phyloP scores from a whole-genome alignment of 768 basidiomycete genomes.

The Tricholoma saponaceum region DNA sequence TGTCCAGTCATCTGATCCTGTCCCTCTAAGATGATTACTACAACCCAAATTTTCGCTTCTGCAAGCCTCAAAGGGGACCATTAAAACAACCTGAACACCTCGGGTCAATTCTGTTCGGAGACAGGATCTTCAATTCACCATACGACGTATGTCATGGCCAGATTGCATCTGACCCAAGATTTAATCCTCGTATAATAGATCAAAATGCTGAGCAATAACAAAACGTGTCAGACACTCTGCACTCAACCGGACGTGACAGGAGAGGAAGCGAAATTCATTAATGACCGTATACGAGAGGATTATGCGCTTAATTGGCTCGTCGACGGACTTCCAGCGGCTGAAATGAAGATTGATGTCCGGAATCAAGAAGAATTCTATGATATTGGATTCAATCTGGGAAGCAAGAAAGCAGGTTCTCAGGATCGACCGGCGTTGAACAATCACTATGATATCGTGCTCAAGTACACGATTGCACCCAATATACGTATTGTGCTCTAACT shows the following conservation, averaged over 20 bases:
- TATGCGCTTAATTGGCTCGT: slow-evolving; percentile 94
- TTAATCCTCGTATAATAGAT: slow-evolving; percentile 42
- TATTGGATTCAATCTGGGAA: slow-evolving; percentile 91
- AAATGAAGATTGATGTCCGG: slow-evolving; percentile 80
- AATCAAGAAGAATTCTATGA: slow-evolving; percentile 88
- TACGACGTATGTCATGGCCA: slow-evolving; percentile 60
- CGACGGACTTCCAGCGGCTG: slow-evolving; percentile 90
- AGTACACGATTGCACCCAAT: slow-evolving; percentile 35
- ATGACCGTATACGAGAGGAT: slow-evolving; percentile 86
- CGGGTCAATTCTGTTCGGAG: slow-evolving; percentile 95
- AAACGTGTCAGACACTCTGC: slow-evolving; percentile 77
- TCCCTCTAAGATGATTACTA: slow-evolving; percentile 82
- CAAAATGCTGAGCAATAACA: slow-evolving; percentile 73
- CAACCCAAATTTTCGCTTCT: slow-evolving; percentile 81
- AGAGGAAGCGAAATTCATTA: slow-evolving; percentile 85
- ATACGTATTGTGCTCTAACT: background rate
- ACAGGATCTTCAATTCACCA: slow-evolving; percentile 88
- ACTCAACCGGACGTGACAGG: slow-evolving; percentile 45
- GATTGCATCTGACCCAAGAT: background rate
- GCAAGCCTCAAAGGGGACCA: slow-evolving; percentile 70
- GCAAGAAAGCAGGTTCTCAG: slow-evolving; percentile 54
- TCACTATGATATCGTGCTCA: slow-evolving; percentile 84
- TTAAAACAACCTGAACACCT: slow-evolving; percentile 78
- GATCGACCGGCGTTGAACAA: slow-evolving; percentile 79
- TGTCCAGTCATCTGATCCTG: slow-evolving; percentile 8